These are phyloP conservation scores for Cylindricascospora bacillispora DNA, from an alignment of 1,139 yeast genomes.

Conservation along the genomic window DNA sequence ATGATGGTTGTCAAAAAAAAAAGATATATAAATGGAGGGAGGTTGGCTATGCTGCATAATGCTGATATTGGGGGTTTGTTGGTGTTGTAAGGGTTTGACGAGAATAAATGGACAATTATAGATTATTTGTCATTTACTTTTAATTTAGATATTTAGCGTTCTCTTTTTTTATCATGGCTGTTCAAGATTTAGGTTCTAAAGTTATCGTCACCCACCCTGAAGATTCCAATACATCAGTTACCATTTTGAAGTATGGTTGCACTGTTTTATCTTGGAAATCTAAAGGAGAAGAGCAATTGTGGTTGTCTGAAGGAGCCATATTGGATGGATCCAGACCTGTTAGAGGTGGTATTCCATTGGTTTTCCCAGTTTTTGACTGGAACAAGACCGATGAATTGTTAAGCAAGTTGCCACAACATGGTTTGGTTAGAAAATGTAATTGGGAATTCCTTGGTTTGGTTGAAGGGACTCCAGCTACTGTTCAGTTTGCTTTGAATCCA, in stretches of 20 bases:
- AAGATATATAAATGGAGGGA: too few relatives aligned
- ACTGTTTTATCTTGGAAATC: slow-evolving; percentile 73
- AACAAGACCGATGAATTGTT: slow-evolving; percentile 30
- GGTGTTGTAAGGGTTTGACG: too few relatives aligned
- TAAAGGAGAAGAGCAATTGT: slow-evolving; percentile 58
- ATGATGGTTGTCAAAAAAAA: too few relatives aligned
- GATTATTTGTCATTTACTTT: too few relatives aligned
- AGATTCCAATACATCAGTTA: slow-evolving; percentile 41
- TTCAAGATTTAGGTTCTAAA: slow-evolving; percentile 51
- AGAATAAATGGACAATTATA: too few relatives aligned
- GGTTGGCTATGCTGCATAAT: too few relatives aligned
- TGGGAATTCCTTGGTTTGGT: slow-evolving; percentile 94
- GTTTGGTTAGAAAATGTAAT: slow-evolving; percentile 75
- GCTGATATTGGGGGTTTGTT: too few relatives aligned
- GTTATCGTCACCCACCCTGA: slow-evolving; percentile 50
- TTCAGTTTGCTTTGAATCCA: slow-evolving; percentile 83
- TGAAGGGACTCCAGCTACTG: slow-evolving; percentile 46
- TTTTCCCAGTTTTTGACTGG: slow-evolving; percentile 91
- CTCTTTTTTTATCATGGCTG: slow-evolving; percentile 28
- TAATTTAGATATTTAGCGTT: too few relatives aligned
- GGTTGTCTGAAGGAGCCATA: slow-evolving; percentile 62
- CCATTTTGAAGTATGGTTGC: slow-evolving; percentile 77
- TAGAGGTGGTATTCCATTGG: slow-evolving; percentile 93
- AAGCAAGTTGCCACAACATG: slow-evolving; percentile 74
- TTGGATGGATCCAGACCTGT: slow-evolving; percentile 88